Evolutionary conservation across 2,329 filamentous ascomycete genomes (phyloP), one percentile per base, ranked within the genome.

Genomic region (Talaromyces marneffei): DNA sequence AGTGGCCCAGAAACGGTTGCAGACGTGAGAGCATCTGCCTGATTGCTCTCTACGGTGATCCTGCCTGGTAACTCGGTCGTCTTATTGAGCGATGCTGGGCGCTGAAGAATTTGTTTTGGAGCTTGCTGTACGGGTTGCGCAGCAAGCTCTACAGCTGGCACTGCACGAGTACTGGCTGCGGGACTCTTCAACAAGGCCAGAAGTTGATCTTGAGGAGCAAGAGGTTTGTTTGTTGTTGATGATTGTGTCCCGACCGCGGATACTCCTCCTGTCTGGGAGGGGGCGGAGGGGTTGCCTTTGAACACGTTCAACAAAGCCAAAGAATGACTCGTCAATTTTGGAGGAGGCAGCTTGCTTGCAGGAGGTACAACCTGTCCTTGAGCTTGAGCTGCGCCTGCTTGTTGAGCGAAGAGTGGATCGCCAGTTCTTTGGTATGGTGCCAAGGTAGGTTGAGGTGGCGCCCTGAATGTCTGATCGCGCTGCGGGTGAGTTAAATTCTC

Each of bases 221-320:
- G 73, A 23, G 69, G 62, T 58, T 66, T 72, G 39, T 65, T 69
- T 39, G 52, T 40, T 31, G 63, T 60, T 9, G 60, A 50, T 33
- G 65, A 58, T 4, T 14, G 60, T 16, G 66, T 59, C 10, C 55
- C 59, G 23, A 66, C 56, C 27, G 65, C 55, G 35, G 70, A 61
- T 35, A 64, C 59, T 31, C 68, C 56, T 9, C 65, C 64, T 2
- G 67, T 10, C 57, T 69, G 69, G 8, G 71, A 65, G 1, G 70
- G 69, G 53, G 71, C 70, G 14, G 65, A 59, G 25, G 65, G 65
- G 8, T 72, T 68, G 35, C 70, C 68, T 65, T 81, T 86, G 75
- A 88, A 86, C 1, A 82, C 78, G 66, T 82, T 83, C 54, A 88
- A 73, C 35, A 87, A 70, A n/a, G 79, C 78, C 62, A 83, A 75